phyloP scores from a whole-genome alignment of 768 basidiomycete genomes.

The Mycena haematopus region DNA sequence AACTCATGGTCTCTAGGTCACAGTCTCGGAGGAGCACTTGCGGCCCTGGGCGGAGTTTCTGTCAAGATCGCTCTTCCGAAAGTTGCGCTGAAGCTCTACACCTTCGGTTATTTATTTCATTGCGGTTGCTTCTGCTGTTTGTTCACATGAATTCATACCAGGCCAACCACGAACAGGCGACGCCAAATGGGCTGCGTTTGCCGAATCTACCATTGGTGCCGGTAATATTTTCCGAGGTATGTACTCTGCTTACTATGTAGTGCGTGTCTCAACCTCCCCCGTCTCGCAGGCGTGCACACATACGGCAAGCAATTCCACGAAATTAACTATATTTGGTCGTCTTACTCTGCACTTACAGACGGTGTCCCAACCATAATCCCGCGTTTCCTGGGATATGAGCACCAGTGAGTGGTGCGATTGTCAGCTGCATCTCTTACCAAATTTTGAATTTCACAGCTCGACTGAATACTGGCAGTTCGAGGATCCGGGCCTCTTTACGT shows the following conservation, averaged over 20 bases:
- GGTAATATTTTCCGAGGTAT: conserved; percentile 50
- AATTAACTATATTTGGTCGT: no score
- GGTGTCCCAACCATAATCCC: conserved; percentile 60
- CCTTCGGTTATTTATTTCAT: conserved; percentile 1
- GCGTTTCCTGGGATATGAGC: conserved; percentile 52
- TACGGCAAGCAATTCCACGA: conserved; percentile 38
- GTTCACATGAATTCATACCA: conserved; percentile 25
- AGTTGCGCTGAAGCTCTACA: conserved; percentile 1
- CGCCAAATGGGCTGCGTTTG: conserved; percentile 44
- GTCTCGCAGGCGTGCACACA: conserved; percentile 38
- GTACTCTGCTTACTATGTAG: neutral
- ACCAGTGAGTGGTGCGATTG: conserved; percentile 42
- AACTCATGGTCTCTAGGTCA: neutral
- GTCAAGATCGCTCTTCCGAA: neutral
- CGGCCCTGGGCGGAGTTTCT: neutral
- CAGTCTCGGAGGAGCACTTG: conserved; percentile 1
- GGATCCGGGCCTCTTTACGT: conserved; percentile 41
- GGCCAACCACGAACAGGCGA: conserved; percentile 62
- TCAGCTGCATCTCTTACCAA: neutral
- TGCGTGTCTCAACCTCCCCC: neutral
- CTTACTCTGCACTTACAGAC: conserved; percentile 36
- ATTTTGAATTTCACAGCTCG: conserved; percentile 20
- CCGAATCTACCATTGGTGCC: conserved; percentile 45
- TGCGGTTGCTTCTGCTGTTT: neutral
- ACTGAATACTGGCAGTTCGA: conserved; percentile 54